Evolutionary conservation across 2,329 filamentous ascomycete species (phyloP).

Genomic region (Monosporascus sp.): DNA sequence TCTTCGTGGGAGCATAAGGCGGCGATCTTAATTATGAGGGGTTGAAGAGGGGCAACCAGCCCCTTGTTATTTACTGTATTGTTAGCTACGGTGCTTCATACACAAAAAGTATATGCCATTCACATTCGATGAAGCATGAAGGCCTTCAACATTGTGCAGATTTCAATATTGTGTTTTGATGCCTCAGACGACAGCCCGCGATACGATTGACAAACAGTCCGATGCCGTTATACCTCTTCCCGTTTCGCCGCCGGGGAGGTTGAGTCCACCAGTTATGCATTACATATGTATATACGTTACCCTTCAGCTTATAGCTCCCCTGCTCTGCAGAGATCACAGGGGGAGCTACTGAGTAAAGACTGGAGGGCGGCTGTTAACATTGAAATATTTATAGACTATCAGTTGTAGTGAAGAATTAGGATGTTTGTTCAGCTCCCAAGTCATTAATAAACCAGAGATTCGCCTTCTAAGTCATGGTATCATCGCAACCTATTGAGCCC

Average conservation of each 20-base stretch:
- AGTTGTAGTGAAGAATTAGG: no score
- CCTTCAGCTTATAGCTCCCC: no score
- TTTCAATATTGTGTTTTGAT: no score
- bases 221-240: background rate
- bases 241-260: background rate
- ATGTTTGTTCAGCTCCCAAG: no score
- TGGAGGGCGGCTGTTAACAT: no score
- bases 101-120: background rate
- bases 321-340: no score
- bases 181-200: background rate
- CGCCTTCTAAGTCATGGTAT: background rate
- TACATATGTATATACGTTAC: no score
- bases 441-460: no score
- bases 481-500: background rate
- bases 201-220: background rate
- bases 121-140: background rate
- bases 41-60: background rate
- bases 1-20: background rate
- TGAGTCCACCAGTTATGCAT: no score
- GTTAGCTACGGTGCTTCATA: background rate
- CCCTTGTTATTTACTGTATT: background rate
- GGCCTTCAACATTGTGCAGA: no score
- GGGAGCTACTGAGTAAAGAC: no score
- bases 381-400: no score
- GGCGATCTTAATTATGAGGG: background rate